Base-by-base conservation (phyloP, 371 early-diverging fungal genomes). In the Capniomyces stellatus region DNA sequence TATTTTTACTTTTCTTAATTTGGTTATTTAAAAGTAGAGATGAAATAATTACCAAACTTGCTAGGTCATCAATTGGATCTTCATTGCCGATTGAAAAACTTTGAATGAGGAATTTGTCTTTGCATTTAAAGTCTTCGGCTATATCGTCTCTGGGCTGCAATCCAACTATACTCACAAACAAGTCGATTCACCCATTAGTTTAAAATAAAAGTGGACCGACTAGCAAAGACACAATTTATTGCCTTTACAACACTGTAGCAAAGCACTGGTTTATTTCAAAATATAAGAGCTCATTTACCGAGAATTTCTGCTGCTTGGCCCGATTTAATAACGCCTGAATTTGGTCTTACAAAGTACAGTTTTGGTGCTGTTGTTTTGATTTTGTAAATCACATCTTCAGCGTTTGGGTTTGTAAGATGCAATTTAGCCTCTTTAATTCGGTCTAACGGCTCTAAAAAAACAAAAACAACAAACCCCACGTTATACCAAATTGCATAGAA, bases 301-400 rank as follows among this genome's bases (percentile, higher is more conserved):
- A 86, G 81, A 21, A 95, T 81, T 54, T 86, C 81, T 43, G 83
- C 69, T 22, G 77, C 61, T 25, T 72, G 67, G 35, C 80, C 76
- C 2, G 92, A 79, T 29, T 79, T 79, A 51, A 98, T 75, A 44
- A 78, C 69, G 22, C 95, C 95, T 30, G 87, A 78, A 73, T 94
- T 98, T 47, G 98, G 96, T 27, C 92, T 81, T 31, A 98, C 90
- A 60, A 89, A 90, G 67, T 94, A 98, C 64, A 89, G 87, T 69
- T 91, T 91, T 21, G 98, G 98, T 0, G 92, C 89, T 6, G 96
- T 98, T 2, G 98, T 98, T 64, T 94, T 94, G 64, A 98, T 87
- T 70, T 98, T 95, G 73, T 92, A 98, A 12, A 86, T 82, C 30
- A 85, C 71, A 0, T 86, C 75, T 39, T 72, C 59, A 57, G 74